phyloP scores from a whole-genome alignment of 805 yeast species.

The Pichia paraexigua region DNA sequence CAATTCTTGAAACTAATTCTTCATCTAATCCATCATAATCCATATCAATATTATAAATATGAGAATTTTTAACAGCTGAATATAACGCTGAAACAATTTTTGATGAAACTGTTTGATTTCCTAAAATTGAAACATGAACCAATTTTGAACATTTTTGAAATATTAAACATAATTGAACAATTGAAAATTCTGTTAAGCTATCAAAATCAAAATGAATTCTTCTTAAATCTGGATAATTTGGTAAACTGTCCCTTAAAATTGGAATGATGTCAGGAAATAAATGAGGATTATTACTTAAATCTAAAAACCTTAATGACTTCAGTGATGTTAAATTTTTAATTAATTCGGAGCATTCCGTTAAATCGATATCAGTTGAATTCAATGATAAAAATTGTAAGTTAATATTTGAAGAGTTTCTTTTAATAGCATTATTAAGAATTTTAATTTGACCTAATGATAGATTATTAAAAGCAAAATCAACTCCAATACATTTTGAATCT shows the following conservation, averaged over 20 bases:
- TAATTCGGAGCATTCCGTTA: constrained; percentile 32
- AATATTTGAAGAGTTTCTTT: constrained; percentile 15
- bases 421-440: constrained; percentile 40
- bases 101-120: constrained; percentile 38
- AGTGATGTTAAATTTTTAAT: constrained; percentile 32
- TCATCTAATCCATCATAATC: constrained; percentile 44
- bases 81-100: constrained; percentile 43
- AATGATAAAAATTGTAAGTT: constrained; percentile 44
- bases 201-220: constrained; percentile 50
- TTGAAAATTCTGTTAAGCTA: constrained; percentile 38
- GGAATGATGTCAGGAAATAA: constrained; percentile 45
- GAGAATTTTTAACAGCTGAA: constrained; percentile 39
- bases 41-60: constrained; percentile 44
- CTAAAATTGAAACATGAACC: constrained; percentile 47
- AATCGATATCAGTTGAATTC: constrained; percentile 40
- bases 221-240: constrained; percentile 36
- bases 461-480: constrained; percentile 50
- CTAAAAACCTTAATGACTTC: constrained; percentile 39
- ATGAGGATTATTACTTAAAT: constrained; percentile 44
- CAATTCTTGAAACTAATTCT: constrained; percentile 45
- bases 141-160: constrained; percentile 40
- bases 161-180: constrained; percentile 41
- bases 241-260: constrained; percentile 35
- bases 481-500: constrained; percentile 41
- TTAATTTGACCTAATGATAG: constrained; percentile 37